Conservation (phyloP, 2,329 filamentous ascomycete genomes). For the Fonsecaea nubica region DNA sequence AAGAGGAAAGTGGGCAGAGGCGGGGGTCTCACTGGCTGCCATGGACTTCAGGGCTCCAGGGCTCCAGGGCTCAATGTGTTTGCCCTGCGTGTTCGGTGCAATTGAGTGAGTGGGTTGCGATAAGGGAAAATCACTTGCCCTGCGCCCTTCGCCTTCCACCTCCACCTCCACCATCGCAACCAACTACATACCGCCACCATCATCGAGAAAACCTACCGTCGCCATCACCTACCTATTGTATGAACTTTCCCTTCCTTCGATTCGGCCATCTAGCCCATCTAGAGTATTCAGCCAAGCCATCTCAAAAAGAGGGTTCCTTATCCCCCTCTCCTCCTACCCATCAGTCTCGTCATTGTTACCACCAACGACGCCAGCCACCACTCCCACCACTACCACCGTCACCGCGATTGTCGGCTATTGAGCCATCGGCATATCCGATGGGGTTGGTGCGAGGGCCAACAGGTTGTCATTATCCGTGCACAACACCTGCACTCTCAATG, state of each 20-base stretch:
- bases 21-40: not conserved
- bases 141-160: not conserved
- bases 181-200: not conserved
- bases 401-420: not conserved
- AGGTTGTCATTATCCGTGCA: not conserved
- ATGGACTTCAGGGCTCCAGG: not conserved
- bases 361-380: not conserved
- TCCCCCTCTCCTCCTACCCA: not conserved
- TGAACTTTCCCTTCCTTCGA: not conserved
- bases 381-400: not conserved
- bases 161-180: not conserved
- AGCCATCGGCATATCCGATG: not conserved
- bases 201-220: not conserved
- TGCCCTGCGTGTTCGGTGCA: not conserved
- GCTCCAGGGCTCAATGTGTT: not conserved
- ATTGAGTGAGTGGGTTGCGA: slow-evolving; percentile 10
- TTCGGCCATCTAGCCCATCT: not conserved
- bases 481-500: slow-evolving; percentile 2
- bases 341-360: not conserved
- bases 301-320: slow-evolving; percentile 1
- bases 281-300: slow-evolving; percentile 1
- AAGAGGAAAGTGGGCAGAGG: slow-evolving; percentile 4
- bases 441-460: not conserved
- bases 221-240: not conserved
- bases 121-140: slow-evolving; percentile 6